phyloP scores from a whole-genome alignment of 208 protist genomes.

The Acanthamoeba polyphaga region DNA sequence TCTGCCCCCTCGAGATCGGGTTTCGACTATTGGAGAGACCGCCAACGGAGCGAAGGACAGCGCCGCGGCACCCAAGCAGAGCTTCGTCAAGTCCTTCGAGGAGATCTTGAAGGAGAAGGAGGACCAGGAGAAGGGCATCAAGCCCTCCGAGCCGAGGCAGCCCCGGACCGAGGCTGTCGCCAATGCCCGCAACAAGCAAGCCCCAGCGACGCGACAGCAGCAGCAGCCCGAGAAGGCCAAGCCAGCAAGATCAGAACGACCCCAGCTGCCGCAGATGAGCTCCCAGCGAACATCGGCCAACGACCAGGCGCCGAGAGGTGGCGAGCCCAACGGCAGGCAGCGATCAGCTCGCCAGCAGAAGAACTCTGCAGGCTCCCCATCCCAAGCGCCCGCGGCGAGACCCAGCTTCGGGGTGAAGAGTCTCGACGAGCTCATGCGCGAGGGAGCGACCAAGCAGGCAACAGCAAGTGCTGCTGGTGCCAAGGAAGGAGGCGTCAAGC shows the following conservation, averaged over 20 bases:
- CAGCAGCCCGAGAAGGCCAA: neutral
- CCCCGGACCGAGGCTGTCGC: neutral
- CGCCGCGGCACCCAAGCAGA: neutral
- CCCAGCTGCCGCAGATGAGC: neutral
- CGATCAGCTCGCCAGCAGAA: neutral
- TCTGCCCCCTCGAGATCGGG: neutral
- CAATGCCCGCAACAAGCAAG: neutral
- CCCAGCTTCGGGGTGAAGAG: conserved; percentile 23
- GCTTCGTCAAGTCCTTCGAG: conserved; percentile 8
- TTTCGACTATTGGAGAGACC: neutral
- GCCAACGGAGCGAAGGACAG: neutral
- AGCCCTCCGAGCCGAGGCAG: neutral
- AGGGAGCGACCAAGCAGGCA: neutral
- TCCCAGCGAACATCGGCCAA: neutral
- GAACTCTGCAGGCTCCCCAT: neutral
- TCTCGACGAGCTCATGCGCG: neutral
- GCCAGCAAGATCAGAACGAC: neutral
- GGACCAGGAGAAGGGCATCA: neutral
- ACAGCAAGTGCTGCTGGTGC: conserved; percentile 7
- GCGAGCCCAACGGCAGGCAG: neutral
- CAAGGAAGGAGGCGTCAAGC: neutral
- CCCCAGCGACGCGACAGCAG: neutral
- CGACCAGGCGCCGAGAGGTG: neutral
- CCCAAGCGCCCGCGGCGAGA: neutral
- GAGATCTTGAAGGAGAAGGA: conserved; percentile 37